Conservation (phyloP, 306 rosid species). For the Inga oerstediana region DNA sequence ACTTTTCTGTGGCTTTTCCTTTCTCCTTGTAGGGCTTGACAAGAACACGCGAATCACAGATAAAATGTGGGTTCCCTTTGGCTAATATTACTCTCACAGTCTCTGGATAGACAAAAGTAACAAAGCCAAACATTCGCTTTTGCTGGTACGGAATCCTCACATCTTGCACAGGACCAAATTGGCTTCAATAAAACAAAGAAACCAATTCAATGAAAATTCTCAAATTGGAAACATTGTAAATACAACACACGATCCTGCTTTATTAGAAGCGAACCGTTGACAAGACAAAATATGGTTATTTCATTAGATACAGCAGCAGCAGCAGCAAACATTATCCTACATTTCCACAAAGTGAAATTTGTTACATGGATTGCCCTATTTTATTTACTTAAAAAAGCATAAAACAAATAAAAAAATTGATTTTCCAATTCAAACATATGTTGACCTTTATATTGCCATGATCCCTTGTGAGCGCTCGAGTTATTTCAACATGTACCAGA, state of each 20-base stretch:
- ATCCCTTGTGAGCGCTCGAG: background rate
- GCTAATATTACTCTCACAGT: constrained; percentile 84
- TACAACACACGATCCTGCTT: background rate
- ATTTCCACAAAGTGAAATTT: background rate
- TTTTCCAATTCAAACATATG: background rate
- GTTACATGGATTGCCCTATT: background rate
- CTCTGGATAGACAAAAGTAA: constrained; percentile 92
- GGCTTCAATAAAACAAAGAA: constrained; percentile 57
- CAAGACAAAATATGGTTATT: constrained; percentile 2
- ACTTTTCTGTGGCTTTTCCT: constrained; percentile 92
- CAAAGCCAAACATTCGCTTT: constrained; percentile 97
- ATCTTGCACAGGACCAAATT: constrained; percentile 97
- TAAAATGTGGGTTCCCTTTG: constrained; percentile 97
- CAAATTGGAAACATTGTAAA: constrained; percentile 6
- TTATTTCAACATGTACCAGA: background rate
- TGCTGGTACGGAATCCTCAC: constrained; percentile 98
- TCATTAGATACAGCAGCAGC: background rate
- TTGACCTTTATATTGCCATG: background rate
- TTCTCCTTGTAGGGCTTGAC: constrained; percentile 99
- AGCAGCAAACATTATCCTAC: background rate
- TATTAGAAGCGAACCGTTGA: background rate
- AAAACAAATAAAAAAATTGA: background rate
- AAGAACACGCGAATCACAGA: constrained; percentile 95
- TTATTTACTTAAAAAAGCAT: background rate
- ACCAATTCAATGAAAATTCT: constrained; percentile 28